Evolutionary conservation across 371 early-diverging fungal genomes (phyloP).

Genomic region (Mucor saturninus): DNA sequence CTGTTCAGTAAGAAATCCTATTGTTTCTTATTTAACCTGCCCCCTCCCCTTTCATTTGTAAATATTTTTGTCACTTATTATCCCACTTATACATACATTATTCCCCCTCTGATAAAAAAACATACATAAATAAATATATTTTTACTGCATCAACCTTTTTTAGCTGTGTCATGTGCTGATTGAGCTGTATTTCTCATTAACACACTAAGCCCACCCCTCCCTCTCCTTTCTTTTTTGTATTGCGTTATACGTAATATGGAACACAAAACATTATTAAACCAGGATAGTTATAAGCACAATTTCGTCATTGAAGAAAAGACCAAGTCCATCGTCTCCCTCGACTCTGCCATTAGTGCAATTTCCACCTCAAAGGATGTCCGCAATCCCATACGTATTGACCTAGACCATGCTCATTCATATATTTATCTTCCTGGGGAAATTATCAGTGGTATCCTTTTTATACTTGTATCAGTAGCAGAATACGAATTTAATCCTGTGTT

Average conservation of each 20-base stretch:
- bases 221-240: neutral
- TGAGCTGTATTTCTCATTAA: neutral
- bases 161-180: neutral
- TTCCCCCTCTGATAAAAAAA: neutral
- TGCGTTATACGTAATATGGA: neutral
- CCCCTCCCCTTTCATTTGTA: neutral
- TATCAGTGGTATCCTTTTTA: constrained; percentile 14
- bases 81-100: constrained; percentile 1
- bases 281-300: constrained; percentile 3
- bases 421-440: constrained; percentile 29
- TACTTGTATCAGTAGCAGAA: too few relatives aligned
- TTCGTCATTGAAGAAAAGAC: constrained; percentile 9
- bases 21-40: constrained; percentile 1
- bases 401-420: constrained; percentile 16
- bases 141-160: constrained; percentile 5
- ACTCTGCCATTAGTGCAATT: constrained; percentile 5
- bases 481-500: too few relatives aligned
- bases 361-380: neutral
- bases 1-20: constrained; percentile 25
- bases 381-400: constrained; percentile 18
- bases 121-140: neutral
- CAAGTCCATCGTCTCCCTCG: neutral
- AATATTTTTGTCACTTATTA: neutral
- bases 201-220: neutral
- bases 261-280: neutral